Base-by-base conservation (phyloP, 176 grass and related monocot genomes). In the Canna indica region DNA sequence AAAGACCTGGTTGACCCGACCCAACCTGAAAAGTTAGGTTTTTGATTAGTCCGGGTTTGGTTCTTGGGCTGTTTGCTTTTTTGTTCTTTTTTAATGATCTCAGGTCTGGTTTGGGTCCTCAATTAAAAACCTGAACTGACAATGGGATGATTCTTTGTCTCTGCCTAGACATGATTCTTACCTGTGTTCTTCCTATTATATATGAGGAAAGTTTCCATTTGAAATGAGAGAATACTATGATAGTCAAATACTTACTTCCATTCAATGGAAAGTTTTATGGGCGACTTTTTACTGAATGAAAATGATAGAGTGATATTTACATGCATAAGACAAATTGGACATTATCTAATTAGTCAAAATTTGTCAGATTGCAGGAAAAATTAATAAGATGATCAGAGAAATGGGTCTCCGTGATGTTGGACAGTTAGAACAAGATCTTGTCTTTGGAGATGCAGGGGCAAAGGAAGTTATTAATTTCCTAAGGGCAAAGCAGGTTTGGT, bases 401-500 rank as follows among this genome's bases (percentile, higher is more conserved):
- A 85, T 75, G 0, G 82, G 82, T 44, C 84, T 97, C 22, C 86
- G 85, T 64, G 86, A 90, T 50, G 73, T 97, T 50, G 94, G 94
- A 44, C 86, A 92, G 39, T 41, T 97, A 52, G 94, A 97, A 84
- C 94, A 97, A 82, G 88, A 92, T 78, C 78, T 97, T 54, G 94
- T 97, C 65, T 97, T 92, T 71, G 94, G 94, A 85, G 94, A 97
- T 82, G 94, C 86, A 35, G 89, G 86, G 75, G 89, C 94, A 7
- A 97, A 97, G 79, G 86, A 97, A 86, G 86, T 97, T 67, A 92
- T 97, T 69, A 85, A 46, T 68, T 82, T 93, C 52, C 94, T 97
- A 58, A 87, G 86, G 65, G 80, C 85, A 81, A 92, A 90, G 28
- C 86, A 92, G 88, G 89, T 93, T 75, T 58, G 35, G 22, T 36